Percentiles rank a stretch among this genome's conserved stretches.
phyloP scores from a whole-genome alignment of 2,329 filamentous ascomycete genomes.

The Monilinia fructicola region DNA sequence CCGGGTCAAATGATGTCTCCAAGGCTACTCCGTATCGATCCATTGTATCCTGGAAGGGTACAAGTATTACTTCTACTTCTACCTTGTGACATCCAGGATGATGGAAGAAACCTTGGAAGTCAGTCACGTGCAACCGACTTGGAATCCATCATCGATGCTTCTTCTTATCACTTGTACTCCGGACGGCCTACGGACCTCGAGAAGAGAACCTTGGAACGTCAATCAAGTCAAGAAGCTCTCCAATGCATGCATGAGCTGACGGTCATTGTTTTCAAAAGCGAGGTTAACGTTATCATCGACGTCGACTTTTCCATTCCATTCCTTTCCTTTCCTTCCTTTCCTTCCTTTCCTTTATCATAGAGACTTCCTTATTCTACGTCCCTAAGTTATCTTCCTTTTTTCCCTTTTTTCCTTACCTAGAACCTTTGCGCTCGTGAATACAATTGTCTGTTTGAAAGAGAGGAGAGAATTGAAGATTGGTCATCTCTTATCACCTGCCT shows the following conservation, averaged over 20 bases:
- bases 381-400: neutral
- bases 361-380: neutral
- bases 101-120: no score
- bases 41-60: no score
- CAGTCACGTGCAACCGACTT: no score
- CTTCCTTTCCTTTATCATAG: neutral
- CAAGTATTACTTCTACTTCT: no score
- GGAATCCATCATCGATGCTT: no score
- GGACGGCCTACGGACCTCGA: no score
- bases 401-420: neutral
- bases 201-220: no score
- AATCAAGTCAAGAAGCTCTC: no score
- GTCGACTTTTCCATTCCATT: neutral
- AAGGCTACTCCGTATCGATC: no score
- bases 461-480: neutral
- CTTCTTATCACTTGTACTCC: no score
- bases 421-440: neutral
- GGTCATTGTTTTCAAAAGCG: slow-evolving; percentile 11
- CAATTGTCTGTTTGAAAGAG: neutral
- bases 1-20: neutral
- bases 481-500: neutral
- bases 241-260: slow-evolving; percentile 14
- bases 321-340: neutral
- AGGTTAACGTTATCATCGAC: slow-evolving; percentile 7
- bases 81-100: no score